Evolutionary conservation across 768 basidiomycete genomes (phyloP), one percentile per base, ranked within the genome.

Genomic region (Boletus rex-veris): DNA sequence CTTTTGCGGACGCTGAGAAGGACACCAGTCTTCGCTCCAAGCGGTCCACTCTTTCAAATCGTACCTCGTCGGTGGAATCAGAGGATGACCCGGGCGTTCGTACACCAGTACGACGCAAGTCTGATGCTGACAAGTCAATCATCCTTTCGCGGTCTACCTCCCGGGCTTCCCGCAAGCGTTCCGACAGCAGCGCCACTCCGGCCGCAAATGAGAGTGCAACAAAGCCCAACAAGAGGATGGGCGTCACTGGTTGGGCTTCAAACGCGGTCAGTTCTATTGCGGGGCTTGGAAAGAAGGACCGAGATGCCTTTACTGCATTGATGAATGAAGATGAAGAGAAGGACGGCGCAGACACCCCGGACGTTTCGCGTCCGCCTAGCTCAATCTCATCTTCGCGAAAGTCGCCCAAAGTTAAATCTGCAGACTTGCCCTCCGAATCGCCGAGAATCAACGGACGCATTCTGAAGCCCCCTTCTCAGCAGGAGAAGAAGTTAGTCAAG

Each of bases 181-280:
- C 84, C 2, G 82, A 84, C 57, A 88, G 86, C 58, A 74, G 63
- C 2, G 75, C 72, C 14, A 76, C 79, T 10, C 60, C 71, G 3
- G 67, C 58, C 43, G 72, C 71, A 39, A 74, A 71, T 4, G 70
- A 71, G 30, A 64, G 71, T 31, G 70, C 71, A 18, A 37, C 50
- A 19, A 77, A 76, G 56, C 36, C 67, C 18, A 73, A 69, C 54
- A 77, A 76, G 62, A 73, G 74, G 63, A 62, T 67, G 50, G 72
- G 64, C 38, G 64, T 71, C 12, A 55, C 65, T 26, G 70, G 70
- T 52, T 90, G 88, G 85, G 86, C 85, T 14, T 80, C 81, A 47
- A 83, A 67, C 66, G 85, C 84, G 35, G 81, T 87, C 45, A 81
- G 74, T 41, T 81, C 81, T 31, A 76, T 88, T 44, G 76, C 83